Percentiles rank a stretch among this genome's conserved stretches.
Conservation (phyloP, 148 eudicot species). For the Rhododendron griersonianum region DNA sequence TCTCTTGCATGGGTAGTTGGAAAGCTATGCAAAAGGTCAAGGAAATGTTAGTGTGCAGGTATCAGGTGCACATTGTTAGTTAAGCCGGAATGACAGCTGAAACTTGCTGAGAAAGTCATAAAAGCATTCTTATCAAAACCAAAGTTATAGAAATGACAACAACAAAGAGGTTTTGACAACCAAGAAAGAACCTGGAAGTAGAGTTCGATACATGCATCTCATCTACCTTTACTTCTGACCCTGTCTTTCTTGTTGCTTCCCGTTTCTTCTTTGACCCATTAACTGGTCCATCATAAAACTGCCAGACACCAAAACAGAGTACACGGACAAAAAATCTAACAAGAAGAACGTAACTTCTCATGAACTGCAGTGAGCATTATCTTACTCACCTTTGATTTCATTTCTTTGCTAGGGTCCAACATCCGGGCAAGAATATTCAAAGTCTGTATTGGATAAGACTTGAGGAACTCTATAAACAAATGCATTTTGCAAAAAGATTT, state of each 20-base stretch:
- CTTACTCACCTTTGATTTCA: slow-evolving; percentile 59
- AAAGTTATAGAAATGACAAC: not conserved
- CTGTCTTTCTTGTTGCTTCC: slow-evolving; percentile 19
- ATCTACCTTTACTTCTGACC: slow-evolving; percentile 17
- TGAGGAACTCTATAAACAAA: not conserved
- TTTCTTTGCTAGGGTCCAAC: slow-evolving; percentile 63
- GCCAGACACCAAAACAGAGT: slow-evolving; percentile 10
- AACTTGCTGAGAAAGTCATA: not conserved
- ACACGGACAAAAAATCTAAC: not conserved
- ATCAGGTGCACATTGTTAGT: not conserved
- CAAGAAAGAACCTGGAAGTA: slow-evolving; percentile 24
- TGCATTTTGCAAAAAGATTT: slow-evolving; percentile 6
- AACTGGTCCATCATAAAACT: slow-evolving; percentile 60
- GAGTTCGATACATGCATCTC: slow-evolving; percentile 23
- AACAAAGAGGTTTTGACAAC: not conserved
- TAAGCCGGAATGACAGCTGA: not conserved
- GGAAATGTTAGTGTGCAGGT: not conserved
- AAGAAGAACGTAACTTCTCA: not conserved
- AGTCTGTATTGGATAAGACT: slow-evolving; percentile 38
- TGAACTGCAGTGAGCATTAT: not conserved
- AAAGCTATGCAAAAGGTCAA: slow-evolving; percentile 26
- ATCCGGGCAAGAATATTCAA: slow-evolving; percentile 68
- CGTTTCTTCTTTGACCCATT: slow-evolving; percentile 44
- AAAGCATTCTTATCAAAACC: not conserved
- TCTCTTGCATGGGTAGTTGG: slow-evolving; percentile 23